Base-by-base conservation (phyloP, 2,329 filamentous ascomycete genomes). In the Ophiosphaerella korrae region DNA sequence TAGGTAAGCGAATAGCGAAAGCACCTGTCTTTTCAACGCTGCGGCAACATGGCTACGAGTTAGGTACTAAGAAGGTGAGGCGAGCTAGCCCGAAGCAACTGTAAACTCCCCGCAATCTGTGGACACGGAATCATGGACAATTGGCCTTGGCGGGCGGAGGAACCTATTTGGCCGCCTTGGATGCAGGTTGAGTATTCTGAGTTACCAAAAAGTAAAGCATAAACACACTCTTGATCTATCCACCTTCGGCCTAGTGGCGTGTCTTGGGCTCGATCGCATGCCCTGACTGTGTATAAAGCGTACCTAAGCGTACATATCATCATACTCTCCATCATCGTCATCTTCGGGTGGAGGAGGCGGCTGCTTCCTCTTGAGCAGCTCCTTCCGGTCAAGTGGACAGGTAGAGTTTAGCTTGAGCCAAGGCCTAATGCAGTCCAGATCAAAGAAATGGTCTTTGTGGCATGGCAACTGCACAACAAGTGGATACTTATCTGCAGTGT, bases 401-500 rank as follows among this genome's bases (percentile, higher is more conserved):
- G 84, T 87, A 7, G 83, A 82, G 55, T 85, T 82, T 48, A 87
- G 74, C 57, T 85, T 80, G 55, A 88, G 70, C 85, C 85, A 88
- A 0, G 85, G 84, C 50, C 79, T 73, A 53, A 88, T 83, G 68
- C 85, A 88, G 61, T 87, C 84, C 23, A 87, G 68, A 71, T 88
- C 85, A 69, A 87, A 87, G 16, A 83, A 63, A 66, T 88, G 85
- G 33, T 80, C 80, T 13, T 80, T 75, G 66, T 87, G 83, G 58
- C 85, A 88, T 8, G 84, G 83, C 29, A 88, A 68, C 24, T 79
- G 77, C 39, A 88, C 84, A 32, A 87, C 82, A 14, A 88, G 79
- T n/a, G 85, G 84, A 59, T 86, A 84, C 38, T 79, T 58, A 57
- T 86, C 77, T 78, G 53, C 50, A 49, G 37, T 45, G 51, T 13